Evolutionary conservation across 129 eudicot species (phyloP).

Genomic region (Centella asiatica): DNA sequence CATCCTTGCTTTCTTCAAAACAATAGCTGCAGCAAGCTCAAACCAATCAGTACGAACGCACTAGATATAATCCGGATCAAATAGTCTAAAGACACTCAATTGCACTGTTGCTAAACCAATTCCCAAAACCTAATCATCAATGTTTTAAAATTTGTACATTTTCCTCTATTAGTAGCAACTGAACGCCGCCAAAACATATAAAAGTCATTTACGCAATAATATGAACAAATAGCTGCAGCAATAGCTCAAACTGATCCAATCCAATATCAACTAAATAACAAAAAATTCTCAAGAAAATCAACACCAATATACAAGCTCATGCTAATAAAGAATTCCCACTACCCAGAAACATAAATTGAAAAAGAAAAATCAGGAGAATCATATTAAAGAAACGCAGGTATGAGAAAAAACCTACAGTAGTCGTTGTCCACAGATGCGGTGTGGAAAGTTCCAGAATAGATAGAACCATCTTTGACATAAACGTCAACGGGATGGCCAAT

Average conservation of each 20-base stretch:
- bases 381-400: background rate
- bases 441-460: slow-evolving; percentile 66
- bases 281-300: background rate
- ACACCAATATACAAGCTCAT: too few relatives aligned
- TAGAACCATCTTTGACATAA: slow-evolving; percentile 63
- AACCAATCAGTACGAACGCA: background rate
- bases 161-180: too few relatives aligned
- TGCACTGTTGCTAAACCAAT: too few relatives aligned
- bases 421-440: slow-evolving; percentile 49
- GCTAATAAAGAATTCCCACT: too few relatives aligned
- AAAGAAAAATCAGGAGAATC: background rate
- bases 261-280: background rate
- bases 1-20: slow-evolving; percentile 78
- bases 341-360: background rate
- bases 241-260: background rate
- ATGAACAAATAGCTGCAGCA: too few relatives aligned
- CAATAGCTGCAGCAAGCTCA: slow-evolving; percentile 44
- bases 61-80: background rate
- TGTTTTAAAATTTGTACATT: background rate
- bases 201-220: too few relatives aligned
- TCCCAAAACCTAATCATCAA: too few relatives aligned
- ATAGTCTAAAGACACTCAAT: too few relatives aligned
- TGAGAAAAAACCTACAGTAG: slow-evolving; percentile 37
- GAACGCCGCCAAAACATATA: too few relatives aligned
- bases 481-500: slow-evolving; percentile 78